A percentile compares a stretch with the other conserved stretches of the same genome.
Conservation (phyloP, 2,329 filamentous ascomycete species). For the Akanthomyces lecanii region DNA sequence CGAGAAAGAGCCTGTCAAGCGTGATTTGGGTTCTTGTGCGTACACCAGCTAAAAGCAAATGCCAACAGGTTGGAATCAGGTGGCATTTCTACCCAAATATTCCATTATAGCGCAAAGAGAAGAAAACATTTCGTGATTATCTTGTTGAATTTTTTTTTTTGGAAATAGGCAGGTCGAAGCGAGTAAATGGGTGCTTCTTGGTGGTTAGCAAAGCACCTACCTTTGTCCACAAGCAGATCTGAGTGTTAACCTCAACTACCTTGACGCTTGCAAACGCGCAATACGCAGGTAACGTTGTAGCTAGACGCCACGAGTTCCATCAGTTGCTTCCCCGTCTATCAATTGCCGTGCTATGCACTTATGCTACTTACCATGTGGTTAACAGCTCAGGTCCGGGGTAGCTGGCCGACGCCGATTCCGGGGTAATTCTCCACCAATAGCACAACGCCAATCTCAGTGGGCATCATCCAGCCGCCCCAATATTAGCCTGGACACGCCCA, state of each 20-base stretch:
- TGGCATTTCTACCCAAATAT: neutral
- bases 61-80: neutral
- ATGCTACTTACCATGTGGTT: neutral
- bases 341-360: neutral
- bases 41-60: neutral
- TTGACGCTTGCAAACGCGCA: neutral
- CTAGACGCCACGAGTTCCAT: neutral
- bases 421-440: slow-evolving; percentile 10
- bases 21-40: slow-evolving; percentile 23
- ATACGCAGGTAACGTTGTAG: neutral
- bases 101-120: neutral
- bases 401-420: neutral
- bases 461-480: neutral
- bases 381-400: neutral
- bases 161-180: no score
- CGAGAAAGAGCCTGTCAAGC: slow-evolving; percentile 23
- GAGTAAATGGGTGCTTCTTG: no score
- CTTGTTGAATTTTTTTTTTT: no score
- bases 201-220: no score
- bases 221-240: no score
- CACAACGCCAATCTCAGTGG: neutral
- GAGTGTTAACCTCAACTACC: no score
- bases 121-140: no score
- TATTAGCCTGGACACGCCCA: neutral
- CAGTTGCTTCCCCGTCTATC: neutral